Conservation (phyloP, 805 yeast genomes). For the Torulaspora microellipsoides region DNA sequence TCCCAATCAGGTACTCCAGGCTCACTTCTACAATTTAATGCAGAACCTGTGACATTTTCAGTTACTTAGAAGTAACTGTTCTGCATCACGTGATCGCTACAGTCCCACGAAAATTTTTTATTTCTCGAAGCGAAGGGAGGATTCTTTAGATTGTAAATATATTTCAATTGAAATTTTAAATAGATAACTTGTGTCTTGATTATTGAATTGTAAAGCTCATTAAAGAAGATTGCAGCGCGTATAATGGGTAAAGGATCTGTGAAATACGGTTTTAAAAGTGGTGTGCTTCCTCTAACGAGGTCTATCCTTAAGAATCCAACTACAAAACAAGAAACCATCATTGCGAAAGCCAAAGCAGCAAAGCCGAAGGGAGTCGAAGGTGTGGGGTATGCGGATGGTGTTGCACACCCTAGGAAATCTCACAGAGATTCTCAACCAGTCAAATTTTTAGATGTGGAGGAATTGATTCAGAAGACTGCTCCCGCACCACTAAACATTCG, state of each 20-base stretch:
- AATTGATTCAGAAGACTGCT: constrained; percentile 52
- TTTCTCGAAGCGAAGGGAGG: too few relatives aligned
- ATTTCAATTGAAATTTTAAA: too few relatives aligned
- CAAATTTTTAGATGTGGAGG: constrained; percentile 53
- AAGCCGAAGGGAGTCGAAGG: constrained; percentile 42
- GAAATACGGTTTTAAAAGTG: constrained; percentile 58
- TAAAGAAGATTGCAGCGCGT: not conserved
- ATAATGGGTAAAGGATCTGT: constrained; percentile 46
- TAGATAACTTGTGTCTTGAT: too few relatives aligned
- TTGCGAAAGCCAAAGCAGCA: constrained; percentile 41
- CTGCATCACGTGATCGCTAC: too few relatives aligned
- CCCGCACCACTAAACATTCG: constrained; percentile 39
- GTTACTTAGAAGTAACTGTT: constrained; percentile 4
- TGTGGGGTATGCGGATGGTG: constrained; percentile 65
- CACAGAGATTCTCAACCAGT: constrained; percentile 52
- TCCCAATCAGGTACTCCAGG: constrained; percentile 8
- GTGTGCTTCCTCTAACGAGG: constrained; percentile 75
- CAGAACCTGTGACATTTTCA: constrained; percentile 11
- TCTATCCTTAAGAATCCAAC: constrained; percentile 67
- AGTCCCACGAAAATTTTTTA: too few relatives aligned
- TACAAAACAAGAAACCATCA: constrained; percentile 39
- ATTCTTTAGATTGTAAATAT: too few relatives aligned
- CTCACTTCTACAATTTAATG: constrained; percentile 13
- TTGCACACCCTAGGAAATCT: constrained; percentile 60
- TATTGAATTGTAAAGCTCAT: too few relatives aligned